Evolutionary conservation across 371 early-diverging fungal genomes (phyloP).

Genomic region (Caulochytrium protostelioides): DNA sequence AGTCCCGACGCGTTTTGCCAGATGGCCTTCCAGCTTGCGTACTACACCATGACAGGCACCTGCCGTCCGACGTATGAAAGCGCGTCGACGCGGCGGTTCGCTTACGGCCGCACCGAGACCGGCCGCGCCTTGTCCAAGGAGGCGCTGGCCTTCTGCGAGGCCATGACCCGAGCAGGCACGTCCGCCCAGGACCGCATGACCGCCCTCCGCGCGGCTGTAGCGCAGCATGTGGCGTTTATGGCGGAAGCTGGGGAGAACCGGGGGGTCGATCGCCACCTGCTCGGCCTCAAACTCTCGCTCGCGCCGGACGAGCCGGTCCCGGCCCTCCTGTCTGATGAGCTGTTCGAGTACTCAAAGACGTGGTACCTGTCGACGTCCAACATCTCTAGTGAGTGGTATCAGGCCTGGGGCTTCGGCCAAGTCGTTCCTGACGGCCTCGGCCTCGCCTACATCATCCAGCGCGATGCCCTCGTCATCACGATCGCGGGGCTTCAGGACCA

Average conservation of each 20-base stretch:
- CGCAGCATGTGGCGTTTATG: too few species aligned
- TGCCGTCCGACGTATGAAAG: slow-evolving; percentile 73
- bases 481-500: too few species aligned
- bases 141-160: slow-evolving; percentile 56
- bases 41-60: slow-evolving; percentile 64
- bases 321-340: slow-evolving; percentile 57
- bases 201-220: too few species aligned
- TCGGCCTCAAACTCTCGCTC: slow-evolving; percentile 42
- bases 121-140: slow-evolving; percentile 61
- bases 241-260: slow-evolving; percentile 49
- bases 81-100: slow-evolving; percentile 62
- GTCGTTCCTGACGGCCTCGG: too few species aligned
- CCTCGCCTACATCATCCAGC: too few species aligned
- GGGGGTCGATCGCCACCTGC: slow-evolving; percentile 81
- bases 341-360: slow-evolving; percentile 54
- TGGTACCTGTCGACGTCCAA: slow-evolving; percentile 90
- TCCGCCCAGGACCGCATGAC: too few species aligned
- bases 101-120: slow-evolving; percentile 87
- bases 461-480: too few species aligned
- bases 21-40: slow-evolving; percentile 88
- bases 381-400: slow-evolving; percentile 67
- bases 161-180: too few species aligned
- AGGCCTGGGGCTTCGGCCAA: slow-evolving; percentile 89
- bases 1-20: slow-evolving; percentile 84
- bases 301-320: slow-evolving; percentile 52